phyloP scores from a whole-genome alignment of 2,329 filamentous ascomycete species.

The Aphanocladium album region DNA sequence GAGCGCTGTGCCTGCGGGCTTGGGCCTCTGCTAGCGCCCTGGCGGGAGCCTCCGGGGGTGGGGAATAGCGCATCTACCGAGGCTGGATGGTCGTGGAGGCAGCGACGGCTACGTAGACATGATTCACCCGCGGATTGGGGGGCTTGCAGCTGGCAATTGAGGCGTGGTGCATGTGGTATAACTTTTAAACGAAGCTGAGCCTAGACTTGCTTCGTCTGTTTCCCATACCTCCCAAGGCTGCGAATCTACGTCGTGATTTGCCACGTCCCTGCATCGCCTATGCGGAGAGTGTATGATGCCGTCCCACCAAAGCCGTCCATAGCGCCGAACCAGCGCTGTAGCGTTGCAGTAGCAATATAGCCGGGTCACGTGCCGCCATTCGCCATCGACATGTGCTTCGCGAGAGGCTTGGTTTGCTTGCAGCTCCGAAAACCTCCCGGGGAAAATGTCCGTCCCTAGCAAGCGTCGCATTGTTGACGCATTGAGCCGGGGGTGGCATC shows the following conservation, averaged over 20 bases:
- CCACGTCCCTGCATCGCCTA: neutral
- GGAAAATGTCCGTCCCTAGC: neutral
- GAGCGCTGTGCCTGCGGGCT: neutral
- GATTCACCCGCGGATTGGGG: neutral
- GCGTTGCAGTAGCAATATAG: neutral
- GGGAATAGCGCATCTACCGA: conserved; percentile 9
- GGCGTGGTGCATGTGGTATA: neutral
- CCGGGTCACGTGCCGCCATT: conserved; percentile 4
- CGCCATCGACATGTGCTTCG: conserved; percentile 7
- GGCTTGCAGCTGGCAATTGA: neutral
- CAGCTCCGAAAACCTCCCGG: neutral
- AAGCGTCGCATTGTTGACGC: neutral
- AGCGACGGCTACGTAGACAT: neutral
- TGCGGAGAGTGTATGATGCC: conserved; percentile 3
- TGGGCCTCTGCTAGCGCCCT: neutral
- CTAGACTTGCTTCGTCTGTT: neutral
- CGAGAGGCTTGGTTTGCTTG: neutral
- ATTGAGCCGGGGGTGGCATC: neutral
- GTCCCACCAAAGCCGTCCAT: conserved; percentile 3
- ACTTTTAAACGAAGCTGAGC: neutral
- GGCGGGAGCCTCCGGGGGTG: conserved; percentile 7
- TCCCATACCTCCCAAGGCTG: neutral
- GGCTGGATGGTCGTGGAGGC: neutral
- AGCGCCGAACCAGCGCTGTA: neutral
- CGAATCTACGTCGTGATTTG: neutral